These are phyloP conservation scores for Polyplosphaeria fusca DNA, from an alignment of 495 filamentous ascomycete species.

Conservation along the genomic window DNA sequence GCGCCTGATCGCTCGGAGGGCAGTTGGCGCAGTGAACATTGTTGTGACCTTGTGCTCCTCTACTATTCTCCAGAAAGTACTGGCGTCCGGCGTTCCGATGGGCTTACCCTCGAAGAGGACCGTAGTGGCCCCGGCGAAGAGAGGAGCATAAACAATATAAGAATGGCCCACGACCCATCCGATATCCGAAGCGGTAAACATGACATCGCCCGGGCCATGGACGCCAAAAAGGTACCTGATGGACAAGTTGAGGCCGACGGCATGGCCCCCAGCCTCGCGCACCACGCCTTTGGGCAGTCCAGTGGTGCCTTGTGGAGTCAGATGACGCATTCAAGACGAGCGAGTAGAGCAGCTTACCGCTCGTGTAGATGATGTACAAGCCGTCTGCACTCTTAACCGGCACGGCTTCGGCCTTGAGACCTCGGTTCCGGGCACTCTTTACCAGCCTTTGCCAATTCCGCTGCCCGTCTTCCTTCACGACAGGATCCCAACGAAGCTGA, in stretches of 20 bases:
- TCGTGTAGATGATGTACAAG: conserved; percentile 89
- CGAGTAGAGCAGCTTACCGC: conserved; percentile 43
- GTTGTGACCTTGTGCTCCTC: conserved; percentile 80
- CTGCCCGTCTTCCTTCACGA: conserved; percentile 63
- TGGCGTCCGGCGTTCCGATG: conserved; percentile 81
- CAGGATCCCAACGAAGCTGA: conserved; percentile 66
- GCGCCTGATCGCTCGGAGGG: conserved; percentile 79
- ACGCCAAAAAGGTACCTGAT: conserved; percentile 78
- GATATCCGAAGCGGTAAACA: conserved; percentile 64
- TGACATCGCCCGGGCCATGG: conserved; percentile 74
- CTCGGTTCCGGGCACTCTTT: conserved; percentile 60
- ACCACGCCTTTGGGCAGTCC: conserved; percentile 86
- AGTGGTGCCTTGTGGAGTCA: conserved; percentile 61
- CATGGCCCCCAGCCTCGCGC: conserved; percentile 79
- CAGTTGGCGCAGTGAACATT: conserved; percentile 83
- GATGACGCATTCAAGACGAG: conserved; percentile 7
- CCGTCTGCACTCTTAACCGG: conserved; percentile 73
- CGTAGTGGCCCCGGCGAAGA: conserved; percentile 80
- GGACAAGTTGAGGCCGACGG: conserved; percentile 76
- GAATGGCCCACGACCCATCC: conserved; percentile 46
- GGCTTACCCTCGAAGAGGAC: conserved; percentile 92
- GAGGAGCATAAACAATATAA: conserved; percentile 70
- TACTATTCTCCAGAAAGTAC: conserved; percentile 82
- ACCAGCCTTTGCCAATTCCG: conserved; percentile 76
- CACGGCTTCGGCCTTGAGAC: conserved; percentile 65